Conservation (phyloP, 345 rosid species). For the Lagerstroemia speciosa region DNA sequence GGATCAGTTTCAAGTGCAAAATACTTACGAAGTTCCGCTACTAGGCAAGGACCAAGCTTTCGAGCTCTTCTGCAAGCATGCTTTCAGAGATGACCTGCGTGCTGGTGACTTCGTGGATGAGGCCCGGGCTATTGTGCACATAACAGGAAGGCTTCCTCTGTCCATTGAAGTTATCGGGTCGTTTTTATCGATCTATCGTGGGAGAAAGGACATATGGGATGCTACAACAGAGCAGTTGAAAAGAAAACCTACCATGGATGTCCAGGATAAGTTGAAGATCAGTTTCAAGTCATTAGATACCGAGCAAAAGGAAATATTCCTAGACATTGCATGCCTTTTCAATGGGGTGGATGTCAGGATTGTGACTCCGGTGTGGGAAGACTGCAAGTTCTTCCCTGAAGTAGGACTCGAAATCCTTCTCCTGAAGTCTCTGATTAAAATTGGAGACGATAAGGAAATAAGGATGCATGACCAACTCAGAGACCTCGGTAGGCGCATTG, state of each 20-base stretch:
- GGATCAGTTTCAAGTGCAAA: neutral
- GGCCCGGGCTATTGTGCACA: neutral
- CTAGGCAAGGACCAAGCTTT: neutral
- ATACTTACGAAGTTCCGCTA: neutral
- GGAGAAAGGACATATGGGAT: neutral
- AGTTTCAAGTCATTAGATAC: neutral
- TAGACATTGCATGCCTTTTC: constrained; percentile 4
- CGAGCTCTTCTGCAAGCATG: constrained; percentile 1
- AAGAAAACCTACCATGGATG: neutral
- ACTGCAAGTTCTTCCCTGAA: neutral
- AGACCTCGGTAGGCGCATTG: constrained; percentile 2
- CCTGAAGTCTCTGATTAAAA: neutral
- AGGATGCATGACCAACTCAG: constrained; percentile 8
- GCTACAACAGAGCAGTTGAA: neutral
- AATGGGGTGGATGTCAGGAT: neutral
- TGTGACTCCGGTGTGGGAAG: neutral
- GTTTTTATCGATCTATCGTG: neutral
- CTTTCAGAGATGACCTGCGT: neutral
- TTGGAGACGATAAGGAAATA: neutral
- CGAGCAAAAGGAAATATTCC: constrained; percentile 1
- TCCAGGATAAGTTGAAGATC: neutral
- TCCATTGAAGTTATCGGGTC: constrained; percentile 8
- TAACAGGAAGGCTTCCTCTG: constrained; percentile 2
- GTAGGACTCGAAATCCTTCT: neutral
- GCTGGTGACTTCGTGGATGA: neutral